phyloP scores from a whole-genome alignment of 2,329 filamentous ascomycete genomes.

The Microsporum audouinii region DNA sequence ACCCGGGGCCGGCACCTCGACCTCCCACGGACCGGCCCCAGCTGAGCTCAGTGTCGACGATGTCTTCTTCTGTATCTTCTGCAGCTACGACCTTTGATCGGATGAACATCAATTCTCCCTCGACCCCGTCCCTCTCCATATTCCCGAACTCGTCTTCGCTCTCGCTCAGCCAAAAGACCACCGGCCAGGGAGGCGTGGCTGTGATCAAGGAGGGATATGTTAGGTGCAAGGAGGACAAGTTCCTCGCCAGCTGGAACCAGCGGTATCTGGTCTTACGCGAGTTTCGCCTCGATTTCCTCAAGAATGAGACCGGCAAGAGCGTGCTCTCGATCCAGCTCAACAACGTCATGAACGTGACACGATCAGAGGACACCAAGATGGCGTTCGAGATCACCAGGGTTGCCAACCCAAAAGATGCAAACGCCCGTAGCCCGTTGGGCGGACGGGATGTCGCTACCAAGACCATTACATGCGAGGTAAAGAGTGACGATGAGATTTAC shows the following conservation, averaged over 20 bases:
- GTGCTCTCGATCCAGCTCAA: conserved; percentile 75
- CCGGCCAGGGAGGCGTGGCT: conserved; percentile 56
- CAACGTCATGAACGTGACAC: conserved; percentile 79
- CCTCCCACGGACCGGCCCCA: conserved; percentile 76
- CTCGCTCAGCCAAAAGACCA: conserved; percentile 50
- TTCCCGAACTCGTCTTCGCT: conserved; percentile 62
- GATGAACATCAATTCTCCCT: conserved; percentile 58
- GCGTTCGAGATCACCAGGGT: conserved; percentile 86
- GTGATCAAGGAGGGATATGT: conserved; percentile 56
- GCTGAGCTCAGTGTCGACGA: conserved; percentile 65
- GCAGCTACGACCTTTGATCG: conserved; percentile 57
- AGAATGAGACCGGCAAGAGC: conserved; percentile 76
- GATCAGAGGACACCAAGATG: conserved; percentile 81
- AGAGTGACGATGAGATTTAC: conserved; percentile 92
- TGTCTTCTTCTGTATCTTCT: conserved; percentile 60
- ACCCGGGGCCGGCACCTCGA: conserved; percentile 84
- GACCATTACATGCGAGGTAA: conserved; percentile 83
- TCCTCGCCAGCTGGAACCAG: conserved; percentile 75
- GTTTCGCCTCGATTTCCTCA: conserved; percentile 87
- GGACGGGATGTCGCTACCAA: conserved; percentile 71
- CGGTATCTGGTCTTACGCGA: conserved; percentile 87
- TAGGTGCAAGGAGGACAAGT: conserved; percentile 64
- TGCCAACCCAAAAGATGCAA: conserved; percentile 48
- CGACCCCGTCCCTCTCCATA: conserved; percentile 45
- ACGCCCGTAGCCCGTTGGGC: conserved; percentile 56